phyloP scores from a whole-genome alignment of 139 green algal species.

The Tetraselmis chui region DNA sequence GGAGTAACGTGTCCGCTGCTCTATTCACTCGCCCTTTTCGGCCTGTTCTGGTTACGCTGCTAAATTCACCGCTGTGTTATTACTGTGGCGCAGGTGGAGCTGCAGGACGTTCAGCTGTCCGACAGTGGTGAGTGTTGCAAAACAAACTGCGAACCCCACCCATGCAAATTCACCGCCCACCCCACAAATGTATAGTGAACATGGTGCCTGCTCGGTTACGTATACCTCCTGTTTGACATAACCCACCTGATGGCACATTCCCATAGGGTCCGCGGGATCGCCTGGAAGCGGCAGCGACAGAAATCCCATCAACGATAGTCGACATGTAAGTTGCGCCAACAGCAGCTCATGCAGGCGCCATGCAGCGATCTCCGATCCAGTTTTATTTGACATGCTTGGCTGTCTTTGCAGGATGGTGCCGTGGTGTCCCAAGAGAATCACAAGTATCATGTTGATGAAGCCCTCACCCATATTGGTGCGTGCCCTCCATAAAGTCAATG shows the following conservation, averaged over 20 bases:
- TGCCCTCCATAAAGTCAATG: background rate
- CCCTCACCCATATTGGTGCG: background rate
- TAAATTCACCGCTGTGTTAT: too few relatives aligned
- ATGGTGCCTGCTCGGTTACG: too few relatives aligned
- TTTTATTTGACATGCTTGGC: background rate
- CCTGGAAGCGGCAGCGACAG: background rate
- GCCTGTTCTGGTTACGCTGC: too few relatives aligned
- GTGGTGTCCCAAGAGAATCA: background rate
- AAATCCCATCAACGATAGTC: background rate
- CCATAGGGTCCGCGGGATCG: background rate
- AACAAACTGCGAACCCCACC: too few relatives aligned
- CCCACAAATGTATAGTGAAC: too few relatives aligned
- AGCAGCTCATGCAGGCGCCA: background rate
- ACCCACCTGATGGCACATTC: background rate
- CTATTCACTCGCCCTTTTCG: too few relatives aligned
- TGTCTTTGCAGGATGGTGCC: background rate
- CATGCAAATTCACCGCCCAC: background rate
- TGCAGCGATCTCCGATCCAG: background rate
- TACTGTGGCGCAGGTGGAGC: background rate
- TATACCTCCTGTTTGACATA: background rate
- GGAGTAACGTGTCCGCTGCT: too few relatives aligned
- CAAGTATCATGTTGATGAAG: background rate
- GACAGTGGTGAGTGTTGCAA: background rate
- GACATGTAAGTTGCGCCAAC: background rate
- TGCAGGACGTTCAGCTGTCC: background rate